These are phyloP conservation scores for Tetrapyrgos nigripes DNA, from an alignment of 1,284 basidiomycete genomes.

Conservation along the genomic window DNA sequence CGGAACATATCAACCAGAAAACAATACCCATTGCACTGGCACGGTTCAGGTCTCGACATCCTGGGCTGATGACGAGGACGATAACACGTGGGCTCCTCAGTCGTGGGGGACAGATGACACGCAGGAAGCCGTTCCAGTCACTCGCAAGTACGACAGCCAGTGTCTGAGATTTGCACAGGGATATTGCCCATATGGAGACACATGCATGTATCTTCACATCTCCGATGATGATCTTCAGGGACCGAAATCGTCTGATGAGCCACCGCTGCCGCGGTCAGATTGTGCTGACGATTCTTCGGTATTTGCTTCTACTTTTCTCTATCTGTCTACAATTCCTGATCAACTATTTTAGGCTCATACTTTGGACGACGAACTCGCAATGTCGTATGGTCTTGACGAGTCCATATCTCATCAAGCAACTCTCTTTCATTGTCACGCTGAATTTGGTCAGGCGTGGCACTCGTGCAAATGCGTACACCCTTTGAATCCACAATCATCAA, in stretches of 20 bases:
- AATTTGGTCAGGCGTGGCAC: slow-evolving; percentile 42
- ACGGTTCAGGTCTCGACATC: background rate
- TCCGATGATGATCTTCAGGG: slow-evolving; percentile 9
- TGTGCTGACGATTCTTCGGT: background rate
- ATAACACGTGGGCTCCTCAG: background rate
- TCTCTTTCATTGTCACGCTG: slow-evolving; percentile 43
- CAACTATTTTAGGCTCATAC: background rate
- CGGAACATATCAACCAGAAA: background rate
- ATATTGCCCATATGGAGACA: slow-evolving; percentile 35
- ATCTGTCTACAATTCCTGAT: background rate
- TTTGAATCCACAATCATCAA: slow-evolving; percentile 45
- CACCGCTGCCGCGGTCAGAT: too few relatives aligned
- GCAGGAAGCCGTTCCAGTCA: background rate
- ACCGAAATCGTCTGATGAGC: background rate
- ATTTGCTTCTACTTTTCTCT: background rate
- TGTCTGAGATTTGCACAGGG: slow-evolving; percentile 42
- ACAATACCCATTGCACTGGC: background rate
- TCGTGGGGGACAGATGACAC: background rate
- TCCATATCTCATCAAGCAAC: slow-evolving; percentile 13
- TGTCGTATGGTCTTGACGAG: background rate
- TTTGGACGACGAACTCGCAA: background rate
- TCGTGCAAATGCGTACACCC: slow-evolving; percentile 41
- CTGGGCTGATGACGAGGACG: background rate
- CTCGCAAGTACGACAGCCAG: slow-evolving; percentile 21
- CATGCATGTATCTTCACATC: slow-evolving; percentile 37